Percentiles rank a stretch among this genome's conserved stretches.
These are phyloP conservation scores for Phytophthora parvispora DNA, from an alignment of 352 stramenopile species.

Conservation along the genomic window DNA sequence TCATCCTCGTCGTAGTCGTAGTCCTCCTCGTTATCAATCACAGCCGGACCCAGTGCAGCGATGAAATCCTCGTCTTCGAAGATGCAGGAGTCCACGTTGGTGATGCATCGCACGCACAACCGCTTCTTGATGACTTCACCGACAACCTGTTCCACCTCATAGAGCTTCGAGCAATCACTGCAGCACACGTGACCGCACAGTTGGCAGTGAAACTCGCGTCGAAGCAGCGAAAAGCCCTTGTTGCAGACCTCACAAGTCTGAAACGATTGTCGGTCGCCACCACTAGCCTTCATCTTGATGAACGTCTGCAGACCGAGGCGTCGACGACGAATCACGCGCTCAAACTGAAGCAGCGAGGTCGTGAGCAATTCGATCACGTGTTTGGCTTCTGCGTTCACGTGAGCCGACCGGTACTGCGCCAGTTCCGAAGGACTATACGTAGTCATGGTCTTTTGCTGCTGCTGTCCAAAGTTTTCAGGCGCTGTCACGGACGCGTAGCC, in stretches of 20 bases:
- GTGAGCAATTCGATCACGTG: constrained; percentile 69
- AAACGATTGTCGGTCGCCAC: constrained; percentile 18
- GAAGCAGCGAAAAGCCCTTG: constrained; percentile 57
- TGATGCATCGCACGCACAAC: constrained; percentile 63
- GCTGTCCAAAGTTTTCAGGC: constrained; percentile 44
- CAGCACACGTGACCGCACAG: constrained; percentile 67
- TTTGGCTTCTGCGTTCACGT: constrained; percentile 72
- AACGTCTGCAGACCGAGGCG: constrained; percentile 78
- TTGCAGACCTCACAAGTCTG: constrained; percentile 52
- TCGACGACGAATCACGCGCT: constrained; percentile 74
- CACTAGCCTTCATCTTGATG: constrained; percentile 41
- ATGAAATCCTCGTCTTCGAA: constrained; percentile 76
- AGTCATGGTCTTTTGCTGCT: constrained; percentile 28
- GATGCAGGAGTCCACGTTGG: constrained; percentile 61
- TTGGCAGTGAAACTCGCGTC: constrained; percentile 62
- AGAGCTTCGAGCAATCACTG: constrained; percentile 60
- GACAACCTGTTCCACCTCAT: constrained; percentile 61
- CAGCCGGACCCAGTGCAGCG: constrained; percentile 50
- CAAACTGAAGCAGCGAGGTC: constrained; percentile 65
- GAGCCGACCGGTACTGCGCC: constrained; percentile 40
- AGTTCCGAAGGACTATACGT: constrained; percentile 42
- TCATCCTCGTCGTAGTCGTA: constrained; percentile 26
- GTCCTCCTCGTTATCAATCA: constrained; percentile 42
- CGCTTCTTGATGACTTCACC: constrained; percentile 60
- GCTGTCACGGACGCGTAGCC: constrained; percentile 64